phyloP scores from a whole-genome alignment of 768 basidiomycete species.

The Roridomyces roridus region DNA sequence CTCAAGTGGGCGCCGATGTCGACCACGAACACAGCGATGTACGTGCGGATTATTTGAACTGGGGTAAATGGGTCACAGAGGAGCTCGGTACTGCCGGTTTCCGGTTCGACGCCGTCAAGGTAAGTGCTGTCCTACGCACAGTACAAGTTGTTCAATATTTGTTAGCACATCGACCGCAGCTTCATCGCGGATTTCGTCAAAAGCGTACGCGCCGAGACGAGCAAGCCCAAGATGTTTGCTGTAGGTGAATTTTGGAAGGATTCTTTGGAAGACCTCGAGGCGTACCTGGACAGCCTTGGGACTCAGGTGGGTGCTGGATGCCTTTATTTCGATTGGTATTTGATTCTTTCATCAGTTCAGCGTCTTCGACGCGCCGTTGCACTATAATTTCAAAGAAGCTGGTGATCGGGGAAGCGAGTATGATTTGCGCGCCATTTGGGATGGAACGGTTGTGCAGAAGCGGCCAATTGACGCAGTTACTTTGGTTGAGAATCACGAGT shows the following conservation, averaged over 20 bases:
- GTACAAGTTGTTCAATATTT: background rate
- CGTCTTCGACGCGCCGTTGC: conserved; percentile 75
- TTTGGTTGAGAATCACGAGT: conserved; percentile 73
- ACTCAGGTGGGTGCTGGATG: conserved; percentile 26
- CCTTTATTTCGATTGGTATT: background rate
- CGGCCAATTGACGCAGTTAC: conserved; percentile 72
- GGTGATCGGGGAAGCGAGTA: conserved; percentile 58
- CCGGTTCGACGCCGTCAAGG: conserved; percentile 51
- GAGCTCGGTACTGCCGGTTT: conserved; percentile 31
- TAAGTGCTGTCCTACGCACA: background rate
- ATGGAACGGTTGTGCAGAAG: conserved; percentile 58
- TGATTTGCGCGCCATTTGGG: conserved; percentile 65
- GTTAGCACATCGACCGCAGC: conserved; percentile 37
- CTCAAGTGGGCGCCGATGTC: conserved; percentile 43
- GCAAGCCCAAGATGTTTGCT: conserved; percentile 44
- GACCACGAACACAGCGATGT: conserved; percentile 70
- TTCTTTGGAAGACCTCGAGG: conserved; percentile 31
- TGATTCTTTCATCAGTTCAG: conserved; percentile 44
- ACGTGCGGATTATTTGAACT: conserved; percentile 56
- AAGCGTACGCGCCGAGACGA: conserved; percentile 40
- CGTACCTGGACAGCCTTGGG: conserved; percentile 28
- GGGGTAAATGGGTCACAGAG: conserved; percentile 65
- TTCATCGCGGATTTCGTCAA: conserved; percentile 42
- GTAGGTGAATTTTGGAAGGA: conserved; percentile 56
- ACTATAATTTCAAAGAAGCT: conserved; percentile 67